Percentiles rank a stretch among this genome's conserved stretches.
Evolutionary conservation across 805 yeast species (phyloP).

Genomic region (Teunomyces barrocoloradensis): DNA sequence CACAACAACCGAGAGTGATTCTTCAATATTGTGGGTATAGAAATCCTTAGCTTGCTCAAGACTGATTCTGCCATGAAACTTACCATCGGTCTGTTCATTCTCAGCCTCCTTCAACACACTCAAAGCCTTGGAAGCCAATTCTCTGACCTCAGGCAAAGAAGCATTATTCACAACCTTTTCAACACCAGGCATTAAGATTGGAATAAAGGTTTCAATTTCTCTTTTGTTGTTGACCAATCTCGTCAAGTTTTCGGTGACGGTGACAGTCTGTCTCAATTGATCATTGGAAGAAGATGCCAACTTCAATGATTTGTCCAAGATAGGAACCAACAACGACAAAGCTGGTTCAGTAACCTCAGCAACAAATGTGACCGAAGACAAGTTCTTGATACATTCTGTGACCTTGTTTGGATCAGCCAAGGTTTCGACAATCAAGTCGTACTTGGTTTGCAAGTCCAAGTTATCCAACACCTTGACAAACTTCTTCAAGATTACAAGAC

Average conservation of each 20-base stretch:
- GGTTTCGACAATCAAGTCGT: conserved; percentile 78
- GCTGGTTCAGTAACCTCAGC: conserved; percentile 99
- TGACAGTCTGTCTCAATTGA: conserved; percentile 93
- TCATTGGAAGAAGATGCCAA: conserved; percentile 90
- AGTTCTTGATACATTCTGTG: conserved; percentile 81
- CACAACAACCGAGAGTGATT: conserved; percentile 10
- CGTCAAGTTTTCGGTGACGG: conserved; percentile 92
- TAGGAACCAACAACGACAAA: conserved; percentile 84
- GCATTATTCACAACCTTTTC: conserved; percentile 86
- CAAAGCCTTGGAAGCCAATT: conserved; percentile 83
- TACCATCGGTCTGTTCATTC: conserved; percentile 61
- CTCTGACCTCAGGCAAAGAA: conserved; percentile 94
- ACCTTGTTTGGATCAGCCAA: conserved; percentile 88
- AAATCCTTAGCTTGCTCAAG: conserved; percentile 51
- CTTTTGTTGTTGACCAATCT: conserved; percentile 90
- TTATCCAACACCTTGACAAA: conserved; percentile 86
- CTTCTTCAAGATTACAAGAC: conserved; percentile 63
- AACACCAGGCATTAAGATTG: conserved; percentile 87
- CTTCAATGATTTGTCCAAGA: conserved; percentile 82
- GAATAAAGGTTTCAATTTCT: conserved; percentile 86
- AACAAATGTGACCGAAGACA: conserved; percentile 92
- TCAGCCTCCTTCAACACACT: conserved; percentile 80
- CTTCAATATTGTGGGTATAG: conserved; percentile 21
- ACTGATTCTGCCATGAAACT: conserved; percentile 72
- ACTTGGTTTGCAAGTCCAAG: conserved; percentile 85